phyloP scores from a whole-genome alignment of 2,329 filamentous ascomycete genomes.

The Penicillium paneum region DNA sequence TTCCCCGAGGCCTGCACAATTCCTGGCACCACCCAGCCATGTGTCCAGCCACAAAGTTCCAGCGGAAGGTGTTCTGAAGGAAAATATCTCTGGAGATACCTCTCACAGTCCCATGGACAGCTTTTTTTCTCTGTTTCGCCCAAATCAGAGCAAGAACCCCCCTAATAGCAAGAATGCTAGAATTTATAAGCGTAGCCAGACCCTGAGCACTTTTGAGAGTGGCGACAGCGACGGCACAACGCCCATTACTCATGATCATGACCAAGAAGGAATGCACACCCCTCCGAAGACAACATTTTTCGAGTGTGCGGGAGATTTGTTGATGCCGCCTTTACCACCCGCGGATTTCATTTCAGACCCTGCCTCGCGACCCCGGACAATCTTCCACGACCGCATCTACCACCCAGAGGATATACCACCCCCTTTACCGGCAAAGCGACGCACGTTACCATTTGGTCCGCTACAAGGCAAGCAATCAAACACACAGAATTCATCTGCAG shows the following conservation, averaged over 20 bases:
- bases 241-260: constrained; percentile 47
- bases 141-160: constrained; percentile 52
- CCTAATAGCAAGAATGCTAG: constrained; percentile 49
- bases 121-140: constrained; percentile 73
- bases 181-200: constrained; percentile 77
- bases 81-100: constrained; percentile 24
- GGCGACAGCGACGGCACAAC: constrained; percentile 15
- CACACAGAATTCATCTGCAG: constrained; percentile 13
- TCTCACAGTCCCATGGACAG: constrained; percentile 56
- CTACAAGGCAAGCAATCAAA: constrained; percentile 20
- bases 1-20: constrained; percentile 21
- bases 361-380: constrained; percentile 74
- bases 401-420: constrained; percentile 89
- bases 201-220: constrained; percentile 47
- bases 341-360: constrained; percentile 82
- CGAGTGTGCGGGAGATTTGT: constrained; percentile 86
- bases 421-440: constrained; percentile 55
- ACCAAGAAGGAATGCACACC: constrained; percentile 56
- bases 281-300: constrained; percentile 92
- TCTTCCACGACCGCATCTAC: constrained; percentile 96
- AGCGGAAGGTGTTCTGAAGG: constrained; percentile 12
- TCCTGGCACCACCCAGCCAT: constrained; percentile 19
- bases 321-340: constrained; percentile 83
- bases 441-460: constrained; percentile 38
- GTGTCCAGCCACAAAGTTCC: constrained; percentile 3